Percentiles rank a stretch among this genome's conserved stretches.
Evolutionary conservation across 2,329 filamentous ascomycete species (phyloP).

Genomic region (Pyrenophora tritici-repentis): DNA sequence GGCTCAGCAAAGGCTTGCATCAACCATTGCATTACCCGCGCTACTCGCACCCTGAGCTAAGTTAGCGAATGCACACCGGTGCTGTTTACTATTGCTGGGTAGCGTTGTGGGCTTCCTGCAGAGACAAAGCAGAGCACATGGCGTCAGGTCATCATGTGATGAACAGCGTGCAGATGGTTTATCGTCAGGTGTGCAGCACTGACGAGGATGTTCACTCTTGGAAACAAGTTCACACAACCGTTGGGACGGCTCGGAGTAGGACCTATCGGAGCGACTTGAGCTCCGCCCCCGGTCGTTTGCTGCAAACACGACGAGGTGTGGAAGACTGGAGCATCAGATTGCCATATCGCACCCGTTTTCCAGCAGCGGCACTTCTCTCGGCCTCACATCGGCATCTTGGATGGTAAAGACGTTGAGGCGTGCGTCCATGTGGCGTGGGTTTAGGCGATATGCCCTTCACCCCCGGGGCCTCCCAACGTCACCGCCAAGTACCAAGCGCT

Average conservation of each 20-base stretch:
- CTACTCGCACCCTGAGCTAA: too few species aligned
- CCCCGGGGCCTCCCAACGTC: conserved; percentile 9
- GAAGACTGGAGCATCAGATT: too few species aligned
- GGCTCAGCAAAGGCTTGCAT: background rate
- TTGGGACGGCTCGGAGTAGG: conserved; percentile 1
- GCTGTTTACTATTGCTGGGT: too few species aligned
- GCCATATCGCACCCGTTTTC: background rate
- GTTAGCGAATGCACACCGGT: too few species aligned
- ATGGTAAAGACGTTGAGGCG: background rate
- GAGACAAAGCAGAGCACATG: conserved; percentile 4
- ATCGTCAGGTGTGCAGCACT: conserved; percentile 4
- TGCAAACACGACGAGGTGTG: background rate
- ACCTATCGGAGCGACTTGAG: conserved; percentile 5
- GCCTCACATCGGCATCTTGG: conserved; percentile 1
- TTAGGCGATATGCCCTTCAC: background rate
- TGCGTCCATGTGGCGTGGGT: conserved; percentile 4
- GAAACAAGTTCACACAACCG: background rate
- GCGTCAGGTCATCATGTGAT: conserved; percentile 20
- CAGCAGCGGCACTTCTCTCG: conserved; percentile 4
- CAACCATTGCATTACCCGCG: too few species aligned
- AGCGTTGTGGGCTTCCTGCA: background rate
- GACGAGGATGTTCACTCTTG: background rate
- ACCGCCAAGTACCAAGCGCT: conserved; percentile 15
- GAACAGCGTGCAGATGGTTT: conserved; percentile 5
- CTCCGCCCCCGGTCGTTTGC: background rate